Evolutionary conservation across 768 basidiomycete genomes (phyloP).

Genomic region (Trametes coccinea): DNA sequence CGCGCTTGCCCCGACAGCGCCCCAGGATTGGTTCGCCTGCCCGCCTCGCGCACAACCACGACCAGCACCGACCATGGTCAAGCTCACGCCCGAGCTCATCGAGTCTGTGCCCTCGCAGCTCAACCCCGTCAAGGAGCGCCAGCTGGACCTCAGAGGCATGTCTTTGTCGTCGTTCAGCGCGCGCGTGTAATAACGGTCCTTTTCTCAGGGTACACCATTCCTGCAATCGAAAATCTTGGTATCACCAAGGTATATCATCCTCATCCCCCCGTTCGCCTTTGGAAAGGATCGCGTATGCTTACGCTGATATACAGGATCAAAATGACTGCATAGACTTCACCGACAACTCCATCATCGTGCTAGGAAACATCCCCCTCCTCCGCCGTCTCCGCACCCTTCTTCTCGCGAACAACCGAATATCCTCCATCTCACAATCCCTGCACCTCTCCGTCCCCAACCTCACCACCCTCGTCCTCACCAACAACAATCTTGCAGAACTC

Average conservation of each 20-base stretch:
- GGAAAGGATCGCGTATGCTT: background rate
- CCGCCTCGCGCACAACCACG: slow-evolving; percentile 22
- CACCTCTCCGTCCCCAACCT: slow-evolving; percentile 85
- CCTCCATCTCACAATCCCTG: slow-evolving; percentile 78
- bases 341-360: slow-evolving; percentile 80
- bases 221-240: slow-evolving; percentile 94
- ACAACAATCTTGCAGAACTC: slow-evolving; percentile 76
- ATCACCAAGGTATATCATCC: slow-evolving; percentile 65
- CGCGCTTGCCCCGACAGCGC: slow-evolving; percentile 3
- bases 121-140: slow-evolving; percentile 85
- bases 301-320: slow-evolving; percentile 61
- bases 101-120: slow-evolving; percentile 76
- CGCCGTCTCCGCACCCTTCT: slow-evolving; percentile 82
- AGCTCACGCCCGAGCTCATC: slow-evolving; percentile 92
- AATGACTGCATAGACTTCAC: slow-evolving; percentile 94
- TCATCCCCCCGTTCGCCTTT: slow-evolving; percentile 29
- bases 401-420: slow-evolving; percentile 88
- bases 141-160: slow-evolving; percentile 88
- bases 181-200: slow-evolving; percentile 18
- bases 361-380: slow-evolving; percentile 86
- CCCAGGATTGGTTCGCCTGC: slow-evolving; percentile 5
- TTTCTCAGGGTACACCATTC: slow-evolving; percentile 85
- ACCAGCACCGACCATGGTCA: slow-evolving; percentile 47
- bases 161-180: background rate
- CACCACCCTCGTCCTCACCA: slow-evolving; percentile 78